These are phyloP conservation scores for Xylogone sp. DNA, from an alignment of 2,329 filamentous ascomycete genomes.

Conservation along the genomic window DNA sequence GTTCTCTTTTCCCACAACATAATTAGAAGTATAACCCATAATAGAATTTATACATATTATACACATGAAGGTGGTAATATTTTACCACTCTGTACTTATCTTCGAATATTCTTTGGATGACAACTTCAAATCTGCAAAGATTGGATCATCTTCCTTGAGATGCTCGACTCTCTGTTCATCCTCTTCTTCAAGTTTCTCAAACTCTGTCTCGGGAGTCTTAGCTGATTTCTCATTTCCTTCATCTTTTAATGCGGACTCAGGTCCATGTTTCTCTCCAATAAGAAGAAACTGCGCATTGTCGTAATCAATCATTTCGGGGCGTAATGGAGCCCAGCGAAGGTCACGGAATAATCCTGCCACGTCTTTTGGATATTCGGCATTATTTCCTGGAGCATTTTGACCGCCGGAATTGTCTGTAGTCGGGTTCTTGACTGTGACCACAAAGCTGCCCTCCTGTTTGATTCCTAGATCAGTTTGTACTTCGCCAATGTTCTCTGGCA, in stretches of 20 bases:
- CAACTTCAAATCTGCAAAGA: slow-evolving; percentile 49
- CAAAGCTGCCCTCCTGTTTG: slow-evolving; percentile 67
- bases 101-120: slow-evolving; percentile 62
- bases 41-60: too few species aligned
- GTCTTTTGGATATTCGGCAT: slow-evolving; percentile 67
- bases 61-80: too few species aligned
- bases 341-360: slow-evolving; percentile 68
- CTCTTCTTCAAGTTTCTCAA: slow-evolving; percentile 73
- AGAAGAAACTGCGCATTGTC: slow-evolving; percentile 73
- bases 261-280: slow-evolving; percentile 55
- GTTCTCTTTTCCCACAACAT: too few species aligned
- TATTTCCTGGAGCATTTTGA: slow-evolving; percentile 58
- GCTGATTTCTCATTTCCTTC: slow-evolving; percentile 53
- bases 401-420: slow-evolving; percentile 47
- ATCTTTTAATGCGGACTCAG: slow-evolving; percentile 39
- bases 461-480: slow-evolving; percentile 75
- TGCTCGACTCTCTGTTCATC: slow-evolving; percentile 43
- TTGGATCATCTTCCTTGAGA: slow-evolving; percentile 42
- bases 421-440: slow-evolving; percentile 79
- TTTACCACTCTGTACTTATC: slow-evolving; percentile 57
- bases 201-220: slow-evolving; percentile 20
- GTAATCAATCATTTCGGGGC: slow-evolving; percentile 72
- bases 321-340: slow-evolving; percentile 70
- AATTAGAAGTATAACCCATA: too few species aligned
- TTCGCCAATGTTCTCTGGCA: slow-evolving; percentile 65